A percentile compares a stretch with the other conserved stretches of the same genome.
These are phyloP conservation scores for Populus hybrid DNA, from an alignment of 441 rosid genomes.

Conservation along the genomic window DNA sequence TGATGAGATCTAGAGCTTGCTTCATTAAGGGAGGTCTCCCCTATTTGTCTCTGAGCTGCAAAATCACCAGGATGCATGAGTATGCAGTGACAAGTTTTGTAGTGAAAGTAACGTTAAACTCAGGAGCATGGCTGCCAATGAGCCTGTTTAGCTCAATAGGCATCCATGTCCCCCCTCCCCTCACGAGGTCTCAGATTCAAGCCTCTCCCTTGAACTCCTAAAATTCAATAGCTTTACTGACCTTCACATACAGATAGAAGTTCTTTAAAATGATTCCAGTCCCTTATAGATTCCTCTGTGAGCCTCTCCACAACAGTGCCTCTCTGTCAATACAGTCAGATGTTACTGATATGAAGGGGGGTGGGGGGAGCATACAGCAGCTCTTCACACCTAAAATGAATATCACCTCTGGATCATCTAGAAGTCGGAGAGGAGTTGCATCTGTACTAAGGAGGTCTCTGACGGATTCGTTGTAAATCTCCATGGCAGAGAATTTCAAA, in stretches of 20 bases:
- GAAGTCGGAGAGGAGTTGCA: slow-evolving; percentile 68
- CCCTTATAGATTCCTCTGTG: slow-evolving; percentile 65
- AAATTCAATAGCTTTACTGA: slow-evolving; percentile 19
- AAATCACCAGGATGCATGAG: slow-evolving; percentile 16
- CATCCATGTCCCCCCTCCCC: not conserved
- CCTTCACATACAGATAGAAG: slow-evolving; percentile 83
- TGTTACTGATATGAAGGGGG: slow-evolving; percentile 2
- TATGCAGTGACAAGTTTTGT: slow-evolving; percentile 15
- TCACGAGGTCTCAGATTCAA: not conserved
- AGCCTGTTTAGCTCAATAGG: not conserved
- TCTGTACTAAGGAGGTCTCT: slow-evolving; percentile 79
- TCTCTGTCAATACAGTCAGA: slow-evolving; percentile 43
- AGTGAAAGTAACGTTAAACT: not conserved
- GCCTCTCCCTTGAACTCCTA: not conserved
- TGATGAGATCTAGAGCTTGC: slow-evolving; percentile 97
- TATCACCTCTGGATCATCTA: slow-evolving; percentile 91
- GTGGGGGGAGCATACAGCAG: not conserved
- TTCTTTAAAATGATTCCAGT: slow-evolving; percentile 70
- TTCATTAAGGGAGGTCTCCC: slow-evolving; percentile 89
- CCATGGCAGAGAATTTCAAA: slow-evolving; percentile 83
- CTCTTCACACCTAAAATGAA: slow-evolving; percentile 20
- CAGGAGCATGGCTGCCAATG: not conserved
- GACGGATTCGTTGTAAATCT: slow-evolving; percentile 92
- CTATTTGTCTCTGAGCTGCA: slow-evolving; percentile 94
- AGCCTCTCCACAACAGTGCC: slow-evolving; percentile 91